Base-by-base conservation (phyloP, 106 monocot species). In the Phalaenopsis equestris region DNA sequence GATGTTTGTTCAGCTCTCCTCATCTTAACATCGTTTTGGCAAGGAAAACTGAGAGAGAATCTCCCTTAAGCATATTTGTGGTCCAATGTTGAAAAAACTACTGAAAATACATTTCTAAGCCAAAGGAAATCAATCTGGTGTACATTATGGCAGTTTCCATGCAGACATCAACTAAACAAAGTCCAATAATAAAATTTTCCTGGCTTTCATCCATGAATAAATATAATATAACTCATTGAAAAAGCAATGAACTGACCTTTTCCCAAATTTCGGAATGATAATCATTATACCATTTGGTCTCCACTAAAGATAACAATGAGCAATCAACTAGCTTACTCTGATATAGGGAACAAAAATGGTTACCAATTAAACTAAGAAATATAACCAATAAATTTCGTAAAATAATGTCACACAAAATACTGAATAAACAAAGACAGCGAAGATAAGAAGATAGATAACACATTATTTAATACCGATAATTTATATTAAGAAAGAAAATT, bases 261-360 rank as follows among this genome's bases (percentile, higher is more conserved):
- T 98, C 87, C 98, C 98, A 98, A 55, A 98, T 91, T 86, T 98
- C 83, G 77, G 82, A 80, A 82, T 98, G 98, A 68, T 98, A 98
- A 39, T 88, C 86, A 82, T 98, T 91, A 21, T 92, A 73, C 98
- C 98, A 98, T 78, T 78, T 81, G 81, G 86, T 90, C 87, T 98
- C 98, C 79, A 37, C 74, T 67, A 79, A 61, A 73, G 98, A 92
- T 21, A 98, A 64, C 72, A 94, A 79, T 56, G 90, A 86, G 8
- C 84, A 58, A 5, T 97, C 87, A 78, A 97, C 75, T 79, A 94
- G 82, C 76, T 94, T 97, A 65, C 68, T 80, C 97, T 94, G 85
- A 78, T 84, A 80, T 83, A 83, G 19, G 6, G 47, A 4, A 42
- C 45, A 55, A 12, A 79, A 87, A 42, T 42, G 74, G 38, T 70